Percentiles rank a stretch among this genome's conserved stretches.
Conservation (phyloP, 148 eudicot species). For the Vaccinium myrtillus region DNA sequence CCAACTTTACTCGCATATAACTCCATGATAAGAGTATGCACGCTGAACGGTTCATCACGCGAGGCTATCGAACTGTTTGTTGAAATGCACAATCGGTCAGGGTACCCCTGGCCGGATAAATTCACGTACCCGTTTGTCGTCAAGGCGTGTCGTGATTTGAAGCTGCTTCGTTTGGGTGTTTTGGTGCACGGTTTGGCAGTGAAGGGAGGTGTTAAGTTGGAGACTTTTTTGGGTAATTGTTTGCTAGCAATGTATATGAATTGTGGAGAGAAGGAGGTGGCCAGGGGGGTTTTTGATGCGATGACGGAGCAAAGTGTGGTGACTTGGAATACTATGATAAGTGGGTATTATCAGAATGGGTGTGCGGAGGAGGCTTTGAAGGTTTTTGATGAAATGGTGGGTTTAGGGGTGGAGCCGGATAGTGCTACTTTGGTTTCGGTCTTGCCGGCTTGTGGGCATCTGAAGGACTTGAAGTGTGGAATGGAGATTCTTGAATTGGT, state of each 20-base stretch:
- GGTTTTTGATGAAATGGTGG: conserved; percentile 46
- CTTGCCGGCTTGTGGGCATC: conserved; percentile 56
- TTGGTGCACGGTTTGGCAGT: conserved; percentile 50
- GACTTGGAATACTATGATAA: conserved; percentile 67
- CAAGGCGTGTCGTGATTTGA: conserved; percentile 56
- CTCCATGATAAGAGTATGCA: conserved; percentile 45
- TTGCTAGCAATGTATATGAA: conserved; percentile 70
- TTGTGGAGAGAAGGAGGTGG: conserved; percentile 44
- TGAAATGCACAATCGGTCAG: conserved; percentile 31
- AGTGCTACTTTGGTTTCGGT: conserved; percentile 48
- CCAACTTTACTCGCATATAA: conserved; percentile 41
- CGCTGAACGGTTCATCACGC: conserved; percentile 31
- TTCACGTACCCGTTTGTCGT: conserved; percentile 57
- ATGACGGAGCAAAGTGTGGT: conserved; percentile 46
- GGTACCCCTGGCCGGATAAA: conserved; percentile 28
- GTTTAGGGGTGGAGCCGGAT: conserved; percentile 34
- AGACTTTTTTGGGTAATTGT: conserved; percentile 47
- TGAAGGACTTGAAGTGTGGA: conserved; percentile 47
- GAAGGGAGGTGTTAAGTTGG: conserved; percentile 32
- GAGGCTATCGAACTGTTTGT: conserved; percentile 42
- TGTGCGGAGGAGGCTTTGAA: conserved; percentile 36
- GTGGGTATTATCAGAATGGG: conserved; percentile 55
- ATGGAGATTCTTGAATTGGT: conserved; percentile 43
- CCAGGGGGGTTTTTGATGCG: conserved; percentile 39
- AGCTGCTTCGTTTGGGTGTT: conserved; percentile 39